A percentile compares a stretch with the other conserved stretches of the same genome.
phyloP scores from a whole-genome alignment of 2,329 filamentous ascomycete species.

The Curvularia sp. region DNA sequence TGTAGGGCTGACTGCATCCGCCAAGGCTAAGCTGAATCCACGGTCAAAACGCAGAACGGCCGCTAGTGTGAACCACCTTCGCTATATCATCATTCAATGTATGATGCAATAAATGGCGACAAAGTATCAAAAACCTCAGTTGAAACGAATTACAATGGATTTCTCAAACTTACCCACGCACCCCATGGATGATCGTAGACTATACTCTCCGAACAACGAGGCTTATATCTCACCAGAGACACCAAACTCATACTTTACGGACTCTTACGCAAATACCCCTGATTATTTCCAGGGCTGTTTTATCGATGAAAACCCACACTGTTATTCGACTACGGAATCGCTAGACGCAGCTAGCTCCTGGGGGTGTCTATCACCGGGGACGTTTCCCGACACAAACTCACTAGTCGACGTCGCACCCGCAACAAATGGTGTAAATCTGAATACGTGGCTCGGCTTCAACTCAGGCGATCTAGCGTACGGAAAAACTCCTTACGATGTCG shows the following conservation, averaged over 20 bases:
- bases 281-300: neutral
- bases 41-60: neutral
- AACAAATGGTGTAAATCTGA: neutral
- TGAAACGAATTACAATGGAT: neutral
- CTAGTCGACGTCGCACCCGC: neutral
- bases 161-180: neutral
- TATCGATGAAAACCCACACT: neutral
- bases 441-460: neutral
- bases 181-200: neutral
- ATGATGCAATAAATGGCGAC: neutral
- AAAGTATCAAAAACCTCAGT: neutral
- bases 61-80: neutral
- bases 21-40: neutral
- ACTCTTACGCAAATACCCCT: neutral
- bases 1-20: conserved; percentile 2
- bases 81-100: neutral
- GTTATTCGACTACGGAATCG: neutral
- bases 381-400: neutral
- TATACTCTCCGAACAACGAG: neutral
- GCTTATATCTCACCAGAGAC: neutral
- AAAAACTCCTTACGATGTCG: neutral
- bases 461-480: neutral
- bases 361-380: neutral
- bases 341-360: neutral
- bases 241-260: neutral